Conservation (phyloP, 495 filamentous ascomycete genomes). For the Sabuloglossum arenarium region DNA sequence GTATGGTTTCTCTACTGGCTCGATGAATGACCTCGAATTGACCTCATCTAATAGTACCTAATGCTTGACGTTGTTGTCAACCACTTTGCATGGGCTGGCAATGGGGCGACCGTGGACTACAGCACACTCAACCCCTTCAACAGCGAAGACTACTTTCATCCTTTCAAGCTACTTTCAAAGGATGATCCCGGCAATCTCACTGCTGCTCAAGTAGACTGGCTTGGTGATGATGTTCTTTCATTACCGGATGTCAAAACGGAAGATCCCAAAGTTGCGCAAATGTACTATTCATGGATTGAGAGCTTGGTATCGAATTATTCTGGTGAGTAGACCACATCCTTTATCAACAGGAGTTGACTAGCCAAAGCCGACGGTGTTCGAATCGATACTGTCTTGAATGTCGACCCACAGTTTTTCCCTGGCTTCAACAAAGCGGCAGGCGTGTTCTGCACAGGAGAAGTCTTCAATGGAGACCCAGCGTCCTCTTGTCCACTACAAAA, state of each 20-base stretch:
- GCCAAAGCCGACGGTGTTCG: conserved; percentile 47
- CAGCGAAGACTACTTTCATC: conserved; percentile 40
- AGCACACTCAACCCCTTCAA: conserved; percentile 44
- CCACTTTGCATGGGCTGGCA: conserved; percentile 47
- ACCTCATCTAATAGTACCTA: conserved; percentile 26
- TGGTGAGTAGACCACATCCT: conserved; percentile 11
- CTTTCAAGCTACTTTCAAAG: conserved; percentile 38
- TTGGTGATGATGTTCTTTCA: conserved; percentile 36
- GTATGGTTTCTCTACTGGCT: conserved; percentile 7
- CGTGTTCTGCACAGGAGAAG: conserved; percentile 51
- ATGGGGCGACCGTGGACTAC: conserved; percentile 35
- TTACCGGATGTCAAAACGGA: conserved; percentile 55
- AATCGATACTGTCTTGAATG: conserved; percentile 54
- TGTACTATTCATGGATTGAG: conserved; percentile 45
- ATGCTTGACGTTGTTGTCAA: conserved; percentile 76
- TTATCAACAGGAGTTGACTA: background rate
- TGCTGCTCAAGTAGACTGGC: conserved; percentile 31
- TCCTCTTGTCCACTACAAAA: background rate
- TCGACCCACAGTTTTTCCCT: conserved; percentile 48
- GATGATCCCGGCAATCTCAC: conserved; percentile 30
- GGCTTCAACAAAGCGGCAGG: conserved; percentile 43
- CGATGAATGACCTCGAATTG: background rate
- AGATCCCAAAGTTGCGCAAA: conserved; percentile 27
- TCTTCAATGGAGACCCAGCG: conserved; percentile 33
- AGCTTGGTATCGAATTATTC: conserved; percentile 43